Evolutionary conservation across 2,329 filamentous ascomycete genomes (phyloP), one percentile per base, ranked within the genome.

Genomic region (Coniella vitis): DNA sequence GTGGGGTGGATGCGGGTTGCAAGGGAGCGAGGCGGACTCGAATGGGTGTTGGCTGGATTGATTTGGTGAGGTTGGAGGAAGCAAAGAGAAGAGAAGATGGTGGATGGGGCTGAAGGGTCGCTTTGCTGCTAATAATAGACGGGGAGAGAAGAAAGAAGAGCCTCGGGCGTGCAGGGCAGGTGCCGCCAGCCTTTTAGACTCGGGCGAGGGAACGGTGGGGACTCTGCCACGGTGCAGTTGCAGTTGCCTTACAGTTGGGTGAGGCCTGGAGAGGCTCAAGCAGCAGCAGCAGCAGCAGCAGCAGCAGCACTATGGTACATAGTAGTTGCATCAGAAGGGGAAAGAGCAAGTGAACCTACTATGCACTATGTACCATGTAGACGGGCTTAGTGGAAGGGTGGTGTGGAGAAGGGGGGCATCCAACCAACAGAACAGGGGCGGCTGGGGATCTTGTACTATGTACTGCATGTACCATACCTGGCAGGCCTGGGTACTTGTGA

Each of bases 121-220:
- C 5, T n/a, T 64, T 68, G 69, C 61, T 74, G 67, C 71, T 73
- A 74, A 73, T 71, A 70, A 73, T 74, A 74, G 71, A 69, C 56
- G 59, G 64, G n/a, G 68, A 47, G 45, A 47, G 45, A 34, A 39
- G 32, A 47, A 34, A 20, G 25, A n/a, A 19, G 5, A 31, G 25
- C 5, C 25, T 70, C 65, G 70, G 69, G 56, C 48, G 51, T 49
- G 56, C 55, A 29, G 25, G 25, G 51, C 53, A 57, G 54, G 55
- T n/a, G 54, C 56, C 55, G 49, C 48, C 34, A 49, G 39, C 42
- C 34, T 46, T 60, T 53, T 48, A 55, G 55, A 32, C 38, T 41
- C 34, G 21, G 36, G 38, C 17, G 22, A 29, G 17, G 35, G 31
- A 43, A 13, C 31, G 13, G 12, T 43, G 29, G 31, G 34, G 14